Percentiles rank a stretch among this genome's conserved stretches.
phyloP scores from a whole-genome alignment of 2,329 filamentous ascomycete species.

The Ceratocystis albifundus region DNA sequence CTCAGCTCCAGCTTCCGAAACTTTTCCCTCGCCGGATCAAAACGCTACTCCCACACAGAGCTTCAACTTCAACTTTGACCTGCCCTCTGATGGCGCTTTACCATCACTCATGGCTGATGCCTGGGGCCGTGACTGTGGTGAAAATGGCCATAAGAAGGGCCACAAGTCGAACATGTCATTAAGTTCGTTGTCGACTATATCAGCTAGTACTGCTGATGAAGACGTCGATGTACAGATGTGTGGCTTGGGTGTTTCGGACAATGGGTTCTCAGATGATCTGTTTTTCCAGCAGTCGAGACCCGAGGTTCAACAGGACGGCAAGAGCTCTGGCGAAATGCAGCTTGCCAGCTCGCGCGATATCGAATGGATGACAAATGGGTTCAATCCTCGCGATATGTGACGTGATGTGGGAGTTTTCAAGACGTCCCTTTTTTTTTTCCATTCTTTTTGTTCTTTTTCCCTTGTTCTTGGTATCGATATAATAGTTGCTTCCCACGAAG shows the following conservation, averaged over 20 bases:
- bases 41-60: neutral
- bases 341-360: conserved; percentile 26
- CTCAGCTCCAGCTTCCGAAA: neutral
- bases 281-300: neutral
- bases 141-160: conserved; percentile 1
- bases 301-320: neutral
- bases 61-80: conserved; percentile 14
- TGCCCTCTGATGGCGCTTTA: neutral
- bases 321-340: conserved; percentile 30
- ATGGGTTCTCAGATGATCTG: neutral
- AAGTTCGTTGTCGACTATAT: conserved; percentile 12
- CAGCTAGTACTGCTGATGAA: conserved; percentile 4
- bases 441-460: neutral
- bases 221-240: conserved; percentile 2
- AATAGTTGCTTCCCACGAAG: conserved; percentile 3
- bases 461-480: neutral
- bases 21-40: neutral
- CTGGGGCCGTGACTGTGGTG: neutral
- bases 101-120: neutral
- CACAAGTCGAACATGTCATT: conserved; percentile 9
- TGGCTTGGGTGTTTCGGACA: neutral
- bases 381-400: conserved; percentile 30
- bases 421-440: neutral
- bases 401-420: neutral
- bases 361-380: conserved; percentile 42